phyloP scores from a whole-genome alignment of 345 rosid species.

The Erodium maritimum region DNA sequence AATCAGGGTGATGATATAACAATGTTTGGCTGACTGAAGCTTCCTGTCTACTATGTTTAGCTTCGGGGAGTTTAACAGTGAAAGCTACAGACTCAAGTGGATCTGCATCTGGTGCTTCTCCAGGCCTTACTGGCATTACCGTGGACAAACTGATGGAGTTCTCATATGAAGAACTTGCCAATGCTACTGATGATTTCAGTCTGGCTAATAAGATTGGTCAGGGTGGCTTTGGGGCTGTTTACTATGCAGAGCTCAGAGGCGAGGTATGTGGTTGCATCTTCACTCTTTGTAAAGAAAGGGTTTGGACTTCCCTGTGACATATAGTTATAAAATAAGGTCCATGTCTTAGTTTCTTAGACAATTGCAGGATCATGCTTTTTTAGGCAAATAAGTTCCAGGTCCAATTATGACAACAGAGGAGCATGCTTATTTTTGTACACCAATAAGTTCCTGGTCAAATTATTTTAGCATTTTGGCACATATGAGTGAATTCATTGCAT shows the following conservation, averaged over 20 bases:
- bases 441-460: too few relatives aligned
- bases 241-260: constrained; percentile 86
- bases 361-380: too few relatives aligned
- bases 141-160: constrained; percentile 85
- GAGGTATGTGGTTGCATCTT: constrained; percentile 38
- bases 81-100: constrained; percentile 24
- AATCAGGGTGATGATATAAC: not conserved
- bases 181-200: constrained; percentile 75
- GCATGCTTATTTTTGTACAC: too few relatives aligned
- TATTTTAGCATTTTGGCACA: too few relatives aligned
- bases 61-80: constrained; percentile 15
- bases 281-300: not conserved
- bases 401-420: too few relatives aligned
- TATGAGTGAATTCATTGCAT: too few relatives aligned
- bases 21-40: constrained; percentile 3
- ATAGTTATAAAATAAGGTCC: too few relatives aligned
- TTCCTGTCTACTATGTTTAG: constrained; percentile 16
- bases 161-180: constrained; percentile 81
- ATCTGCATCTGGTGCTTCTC: constrained; percentile 18
- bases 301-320: not conserved
- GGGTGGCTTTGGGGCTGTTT: constrained; percentile 92
- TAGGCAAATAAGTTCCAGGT: too few relatives aligned
- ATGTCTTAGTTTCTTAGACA: too few relatives aligned
- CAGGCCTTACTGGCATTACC: constrained; percentile 47
- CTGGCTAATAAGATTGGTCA: constrained; percentile 76